Base-by-base conservation (phyloP, 140 eudicot genomes). In the Oenanthe javanica region DNA sequence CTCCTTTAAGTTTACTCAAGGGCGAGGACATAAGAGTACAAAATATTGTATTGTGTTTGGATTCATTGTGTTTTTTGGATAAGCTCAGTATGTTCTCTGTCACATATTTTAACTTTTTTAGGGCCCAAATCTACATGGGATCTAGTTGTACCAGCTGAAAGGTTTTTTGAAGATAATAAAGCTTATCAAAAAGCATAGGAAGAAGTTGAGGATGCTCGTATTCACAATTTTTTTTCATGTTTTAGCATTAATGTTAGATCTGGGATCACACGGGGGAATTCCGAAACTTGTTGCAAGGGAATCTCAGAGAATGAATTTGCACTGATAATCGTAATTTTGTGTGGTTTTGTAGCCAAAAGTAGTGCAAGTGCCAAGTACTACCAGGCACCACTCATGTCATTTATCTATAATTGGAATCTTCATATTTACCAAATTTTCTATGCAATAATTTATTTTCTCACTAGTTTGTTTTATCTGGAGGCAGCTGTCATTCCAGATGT, bases 401-500 rank as follows among this genome's bases (percentile, higher is more conserved):
- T 3, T 2, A 51, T 13, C 55, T 51, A 18, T 15, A 51, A n/a
- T 1, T 5, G 21, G 45, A 31, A 36, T 67, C 18, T 12, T 31
- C 40, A 67, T 31, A 13, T 3, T 14, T 3, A 25, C 73, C 46
- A 12, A 16, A 5, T 27, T 31, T 13, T 67, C 9, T 45, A 38
- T 9, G 19, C 79, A 49, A 23, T 25, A n/a, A 23, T n/a, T 48
- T 75, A 11, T 75, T 63, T 48, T 63, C 46, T 75, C n/a, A 75
- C 36, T 47, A 48, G 4, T 9, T 25, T 75, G 23, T n/a, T 63
- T 31, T 36, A 40, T 8, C 75, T 1, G 45, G 21, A 36, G 49
- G 46, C 90, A 93, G 97, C 96, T 93, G 8, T 94, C 98, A 3
- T 94, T 94, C 84, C 97, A 90, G 84, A 85, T 91, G 96, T 94